A percentile compares a stretch with the other conserved stretches of the same genome.
Evolutionary conservation across 2,329 filamentous ascomycete species (phyloP).

Genomic region (Colletotrichum tropicicola): DNA sequence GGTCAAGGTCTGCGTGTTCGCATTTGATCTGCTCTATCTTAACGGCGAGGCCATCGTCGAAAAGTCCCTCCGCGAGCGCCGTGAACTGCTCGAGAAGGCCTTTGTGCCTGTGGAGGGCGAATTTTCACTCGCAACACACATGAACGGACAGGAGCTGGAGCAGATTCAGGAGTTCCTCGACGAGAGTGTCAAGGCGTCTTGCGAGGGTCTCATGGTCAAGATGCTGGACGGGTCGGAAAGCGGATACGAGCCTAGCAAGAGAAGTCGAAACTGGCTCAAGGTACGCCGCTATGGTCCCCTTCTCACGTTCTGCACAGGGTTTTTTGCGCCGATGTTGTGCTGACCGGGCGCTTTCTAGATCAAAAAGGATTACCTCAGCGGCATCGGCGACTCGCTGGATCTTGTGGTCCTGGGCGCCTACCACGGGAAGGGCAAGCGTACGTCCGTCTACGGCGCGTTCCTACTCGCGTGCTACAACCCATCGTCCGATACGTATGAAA

Average conservation of each 20-base stretch:
- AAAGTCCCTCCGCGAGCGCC: conserved; percentile 84
- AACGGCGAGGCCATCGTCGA: conserved; percentile 92
- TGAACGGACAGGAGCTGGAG: conserved; percentile 88
- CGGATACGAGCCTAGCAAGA: conserved; percentile 94
- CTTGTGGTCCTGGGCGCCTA: conserved; percentile 96
- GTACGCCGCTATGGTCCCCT: conserved; percentile 50
- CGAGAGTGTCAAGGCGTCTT: conserved; percentile 93
- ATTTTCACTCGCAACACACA: conserved; percentile 87
- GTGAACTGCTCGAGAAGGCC: conserved; percentile 76
- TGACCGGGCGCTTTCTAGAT: conserved; percentile 60
- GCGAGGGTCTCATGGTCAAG: conserved; percentile 98
- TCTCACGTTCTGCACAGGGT: neutral
- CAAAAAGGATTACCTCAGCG: conserved; percentile 97
- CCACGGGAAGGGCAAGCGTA: conserved; percentile 93
- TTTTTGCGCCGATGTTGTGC: neutral
- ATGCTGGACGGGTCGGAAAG: conserved; percentile 96
- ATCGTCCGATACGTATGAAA: conserved; percentile 84
- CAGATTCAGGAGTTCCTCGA: conserved; percentile 94
- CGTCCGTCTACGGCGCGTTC: conserved; percentile 95
- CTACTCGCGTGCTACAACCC: conserved; percentile 93
- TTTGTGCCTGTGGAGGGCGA: conserved; percentile 87
- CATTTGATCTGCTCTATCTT: conserved; percentile 92
- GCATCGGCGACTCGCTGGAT: conserved; percentile 94
- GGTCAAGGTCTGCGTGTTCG: conserved; percentile 96
- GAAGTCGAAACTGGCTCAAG: conserved; percentile 98